Percentiles rank a stretch among this genome's conserved stretches.
Conservation (phyloP, 805 yeast species). For the Candida xiaguanensis region DNA sequence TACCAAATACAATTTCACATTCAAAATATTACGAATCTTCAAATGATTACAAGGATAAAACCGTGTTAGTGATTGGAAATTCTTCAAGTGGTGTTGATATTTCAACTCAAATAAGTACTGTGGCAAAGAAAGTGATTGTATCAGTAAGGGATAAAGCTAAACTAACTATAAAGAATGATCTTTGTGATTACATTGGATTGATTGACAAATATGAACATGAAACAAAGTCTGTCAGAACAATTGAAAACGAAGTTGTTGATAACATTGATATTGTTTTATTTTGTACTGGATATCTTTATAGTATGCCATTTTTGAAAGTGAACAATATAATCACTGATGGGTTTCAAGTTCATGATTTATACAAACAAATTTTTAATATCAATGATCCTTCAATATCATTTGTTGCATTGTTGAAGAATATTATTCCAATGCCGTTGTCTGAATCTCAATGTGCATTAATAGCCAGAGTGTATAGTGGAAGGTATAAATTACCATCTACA, state of each 20-base stretch:
- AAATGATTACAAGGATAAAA: constrained; percentile 27
- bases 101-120: constrained; percentile 54
- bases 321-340: constrained; percentile 28
- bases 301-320: constrained; percentile 30
- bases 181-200: constrained; percentile 21
- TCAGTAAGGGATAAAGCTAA: constrained; percentile 36
- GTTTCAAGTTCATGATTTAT: constrained; percentile 31
- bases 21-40: constrained; percentile 29
- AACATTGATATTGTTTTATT: constrained; percentile 28
- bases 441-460: constrained; percentile 47
- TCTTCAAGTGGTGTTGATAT: constrained; percentile 77
- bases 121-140: constrained; percentile 22
- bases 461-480: constrained; percentile 41
- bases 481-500: constrained; percentile 36
- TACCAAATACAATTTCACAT: constrained; percentile 27
- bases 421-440: constrained; percentile 49
- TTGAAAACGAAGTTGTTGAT: constrained; percentile 20
- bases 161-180: constrained; percentile 41
- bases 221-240: constrained; percentile 16
- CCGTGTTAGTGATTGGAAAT: constrained; percentile 70
- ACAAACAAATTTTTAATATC: constrained; percentile 44
- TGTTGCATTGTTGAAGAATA: constrained; percentile 41
- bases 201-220: constrained; percentile 27
- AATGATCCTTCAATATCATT: constrained; percentile 44
- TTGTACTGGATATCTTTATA: constrained; percentile 38